Percentiles rank a stretch among this genome's conserved stretches.
phyloP scores from a whole-genome alignment of 257 asterid species.

The Nicotiana attenuata region DNA sequence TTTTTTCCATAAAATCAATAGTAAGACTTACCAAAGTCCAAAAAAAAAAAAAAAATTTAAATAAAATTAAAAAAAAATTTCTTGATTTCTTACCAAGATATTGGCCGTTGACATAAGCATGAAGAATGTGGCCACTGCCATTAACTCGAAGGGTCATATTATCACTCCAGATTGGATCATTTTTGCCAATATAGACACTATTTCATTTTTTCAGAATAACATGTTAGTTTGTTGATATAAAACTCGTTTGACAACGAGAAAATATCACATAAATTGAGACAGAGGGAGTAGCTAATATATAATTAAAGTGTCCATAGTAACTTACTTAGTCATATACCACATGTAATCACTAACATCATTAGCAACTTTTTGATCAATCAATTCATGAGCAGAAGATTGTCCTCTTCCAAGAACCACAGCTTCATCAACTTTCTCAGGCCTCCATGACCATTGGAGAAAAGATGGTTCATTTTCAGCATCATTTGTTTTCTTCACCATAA shows the following conservation, averaged over 20 bases:
- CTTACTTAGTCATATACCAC: conserved; percentile 89
- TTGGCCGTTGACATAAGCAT: conserved; percentile 58
- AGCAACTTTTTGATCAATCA: conserved; percentile 44
- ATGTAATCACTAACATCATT: conserved; percentile 56
- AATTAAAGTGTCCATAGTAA: too few relatives aligned
- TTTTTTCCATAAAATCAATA: background rate
- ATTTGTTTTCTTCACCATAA: conserved; percentile 34
- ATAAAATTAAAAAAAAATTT: too few relatives aligned
- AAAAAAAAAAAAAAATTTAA: background rate
- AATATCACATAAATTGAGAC: too few relatives aligned
- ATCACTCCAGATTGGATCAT: conserved; percentile 40
- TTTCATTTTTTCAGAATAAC: background rate
- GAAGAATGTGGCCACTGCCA: conserved; percentile 49
- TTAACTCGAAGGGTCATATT: conserved; percentile 46
- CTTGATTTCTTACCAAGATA: conserved; percentile 36
- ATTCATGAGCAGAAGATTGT: conserved; percentile 16
- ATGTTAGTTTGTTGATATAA: background rate
- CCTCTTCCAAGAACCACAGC: conserved; percentile 36
- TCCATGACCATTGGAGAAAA: conserved; percentile 56
- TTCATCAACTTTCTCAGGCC: conserved; percentile 25
- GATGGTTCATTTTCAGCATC: conserved; percentile 31
- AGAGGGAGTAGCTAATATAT: too few relatives aligned
- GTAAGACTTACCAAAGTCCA: background rate
- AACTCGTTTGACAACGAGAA: too few relatives aligned
- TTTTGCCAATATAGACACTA: conserved; percentile 38